Evolutionary conservation across 345 rosid species (phyloP).

Genomic region (Aurinia saxatilis): DNA sequence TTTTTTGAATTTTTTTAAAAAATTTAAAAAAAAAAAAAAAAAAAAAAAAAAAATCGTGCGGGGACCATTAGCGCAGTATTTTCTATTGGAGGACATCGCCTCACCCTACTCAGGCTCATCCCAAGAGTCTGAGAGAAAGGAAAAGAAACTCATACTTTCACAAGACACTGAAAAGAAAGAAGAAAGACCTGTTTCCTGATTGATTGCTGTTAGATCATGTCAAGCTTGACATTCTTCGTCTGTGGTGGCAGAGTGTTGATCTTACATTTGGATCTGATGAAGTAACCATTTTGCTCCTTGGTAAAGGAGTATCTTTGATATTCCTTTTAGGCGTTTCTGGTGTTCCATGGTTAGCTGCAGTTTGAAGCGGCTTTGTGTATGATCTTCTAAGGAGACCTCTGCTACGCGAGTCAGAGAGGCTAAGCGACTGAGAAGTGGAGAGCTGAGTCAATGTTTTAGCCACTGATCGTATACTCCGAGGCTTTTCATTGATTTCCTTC

Average conservation of each 20-base stretch:
- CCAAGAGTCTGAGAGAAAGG: background rate
- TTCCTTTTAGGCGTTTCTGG: slow-evolving; percentile 38
- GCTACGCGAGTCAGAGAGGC: slow-evolving; percentile 51
- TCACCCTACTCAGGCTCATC: slow-evolving; percentile 12
- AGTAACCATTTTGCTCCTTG: slow-evolving; percentile 52
- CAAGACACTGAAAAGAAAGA: background rate
- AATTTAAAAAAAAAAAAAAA: no score
- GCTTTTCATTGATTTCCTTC: slow-evolving; percentile 38
- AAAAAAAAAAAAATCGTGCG: no score
- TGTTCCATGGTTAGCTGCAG: slow-evolving; percentile 24
- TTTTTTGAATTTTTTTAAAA: no score
- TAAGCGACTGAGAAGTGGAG: slow-evolving; percentile 52
- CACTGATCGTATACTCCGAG: slow-evolving; percentile 34
- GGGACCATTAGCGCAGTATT: no score
- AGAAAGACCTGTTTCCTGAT: slow-evolving; percentile 13
- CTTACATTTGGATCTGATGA: slow-evolving; percentile 67
- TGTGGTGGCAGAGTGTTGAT: slow-evolving; percentile 44
- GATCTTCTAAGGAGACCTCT: slow-evolving; percentile 40
- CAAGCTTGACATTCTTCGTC: slow-evolving; percentile 76
- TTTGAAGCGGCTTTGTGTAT: slow-evolving; percentile 35
- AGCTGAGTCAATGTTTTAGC: slow-evolving; percentile 42
- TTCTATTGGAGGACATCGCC: no score
- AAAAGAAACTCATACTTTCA: background rate
- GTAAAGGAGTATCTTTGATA: slow-evolving; percentile 17
- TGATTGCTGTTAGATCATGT: slow-evolving; percentile 27